A percentile compares a stretch with the other conserved stretches of the same genome.
Evolutionary conservation across 495 filamentous ascomycete species (phyloP).

Genomic region (Chaetomium fimeti): DNA sequence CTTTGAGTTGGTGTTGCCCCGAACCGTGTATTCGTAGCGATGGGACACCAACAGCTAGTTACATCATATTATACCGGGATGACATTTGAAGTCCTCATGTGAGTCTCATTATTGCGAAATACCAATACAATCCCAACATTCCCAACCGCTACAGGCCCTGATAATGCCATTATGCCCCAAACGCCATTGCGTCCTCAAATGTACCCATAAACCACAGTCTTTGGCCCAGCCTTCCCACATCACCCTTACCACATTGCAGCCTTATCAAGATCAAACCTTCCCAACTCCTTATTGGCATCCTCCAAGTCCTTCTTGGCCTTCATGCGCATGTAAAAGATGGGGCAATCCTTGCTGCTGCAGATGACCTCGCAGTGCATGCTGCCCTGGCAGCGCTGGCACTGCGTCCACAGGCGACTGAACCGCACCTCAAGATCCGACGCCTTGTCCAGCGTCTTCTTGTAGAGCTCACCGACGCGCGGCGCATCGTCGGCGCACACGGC

Average conservation of each 20-base stretch:
- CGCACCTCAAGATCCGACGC: constrained; percentile 88
- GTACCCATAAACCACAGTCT: background rate
- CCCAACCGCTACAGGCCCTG: background rate
- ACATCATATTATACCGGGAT: background rate
- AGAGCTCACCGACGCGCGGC: constrained; percentile 84
- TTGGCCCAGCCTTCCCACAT: background rate
- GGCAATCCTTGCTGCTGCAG: constrained; percentile 91
- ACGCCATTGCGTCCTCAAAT: background rate
- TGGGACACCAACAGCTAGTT: background rate
- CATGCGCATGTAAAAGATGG: constrained; percentile 99
- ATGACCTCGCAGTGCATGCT: constrained; percentile 98
- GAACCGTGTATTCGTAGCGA: too few relatives aligned
- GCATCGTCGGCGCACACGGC: constrained; percentile 86
- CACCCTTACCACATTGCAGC: constrained; percentile 46
- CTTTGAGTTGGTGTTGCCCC: too few relatives aligned
- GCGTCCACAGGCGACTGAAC: constrained; percentile 93
- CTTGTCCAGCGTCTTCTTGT: constrained; percentile 83
- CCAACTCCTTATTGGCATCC: constrained; percentile 87
- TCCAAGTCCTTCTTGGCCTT: constrained; percentile 99
- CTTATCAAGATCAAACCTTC: constrained; percentile 82
- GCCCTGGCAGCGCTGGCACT: constrained; percentile 97
- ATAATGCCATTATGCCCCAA: constrained; percentile 6
- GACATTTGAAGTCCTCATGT: background rate
- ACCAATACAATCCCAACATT: background rate
- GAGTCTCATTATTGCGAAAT: background rate